Evolutionary conservation across 163 green algal genomes (phyloP), one percentile per base, ranked within the genome.

Genomic region (Scenedesmus sp.): DNA sequence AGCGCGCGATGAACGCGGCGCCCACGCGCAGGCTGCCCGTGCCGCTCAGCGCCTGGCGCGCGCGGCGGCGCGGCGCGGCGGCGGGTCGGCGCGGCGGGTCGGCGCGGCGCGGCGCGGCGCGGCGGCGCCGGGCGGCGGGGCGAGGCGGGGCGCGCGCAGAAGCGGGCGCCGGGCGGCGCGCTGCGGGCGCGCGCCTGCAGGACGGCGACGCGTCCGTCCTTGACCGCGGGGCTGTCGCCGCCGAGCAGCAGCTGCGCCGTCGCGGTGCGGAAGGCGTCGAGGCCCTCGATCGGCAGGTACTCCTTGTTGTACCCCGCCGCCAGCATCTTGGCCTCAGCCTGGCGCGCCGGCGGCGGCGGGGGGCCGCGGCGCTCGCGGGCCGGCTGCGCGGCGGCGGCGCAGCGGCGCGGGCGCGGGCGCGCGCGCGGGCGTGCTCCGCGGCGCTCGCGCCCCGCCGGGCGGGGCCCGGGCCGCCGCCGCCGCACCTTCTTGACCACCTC

Each of bases 271-370:
- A 99, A 99, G 15, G 80, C 64, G 7, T 92, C 86, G 47, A 98
- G 87, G 13, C 96, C 96, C 80, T 97, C 90, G 77, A 98, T 98
- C 26, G 95, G 89, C 66, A 99, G 86, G 86, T 99, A 99, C 87
- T 99, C 94, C 86, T 98, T 97, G 91, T 98, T 97, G 77, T 95
- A 87, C 20, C 85, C 86, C 3, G 85, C 87, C 14, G 88, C 86
- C 28, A 99, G 85, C 87, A 99, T 97, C 57, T 89, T 88, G 77
- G 92, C 80, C 89, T 99, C 96, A 26, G 96, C 96, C 92, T 97
- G 84, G 24, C 33, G 53, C 20, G 45, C 22, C 0, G 47, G 45
- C 42, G 10, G 56, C 22, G 0, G n/a, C 24, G 9, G 53, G 14
- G 69, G 26, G 9, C 6, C 31, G 17, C 24, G 2, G 7, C 31